These are phyloP conservation scores for Fusarium nurragi DNA, from an alignment of 2,329 filamentous ascomycete species.

Conservation along the genomic window DNA sequence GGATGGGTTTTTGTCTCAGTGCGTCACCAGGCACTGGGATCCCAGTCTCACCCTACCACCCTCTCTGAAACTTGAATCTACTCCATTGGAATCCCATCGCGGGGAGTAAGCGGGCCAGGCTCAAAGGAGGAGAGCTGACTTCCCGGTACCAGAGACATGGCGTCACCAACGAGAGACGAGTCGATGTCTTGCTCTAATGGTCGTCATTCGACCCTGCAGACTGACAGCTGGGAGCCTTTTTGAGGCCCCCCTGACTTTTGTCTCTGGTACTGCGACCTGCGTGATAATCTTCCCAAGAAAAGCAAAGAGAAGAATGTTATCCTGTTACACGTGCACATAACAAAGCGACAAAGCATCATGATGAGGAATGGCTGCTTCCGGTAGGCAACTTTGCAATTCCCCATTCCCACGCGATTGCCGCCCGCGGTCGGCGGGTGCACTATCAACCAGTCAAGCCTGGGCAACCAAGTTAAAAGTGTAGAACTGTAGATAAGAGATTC, in stretches of 20 bases:
- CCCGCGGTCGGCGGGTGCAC: too few relatives aligned
- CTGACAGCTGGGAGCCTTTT: conserved; percentile 22
- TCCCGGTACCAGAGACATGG: conserved; percentile 23
- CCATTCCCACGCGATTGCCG: too few relatives aligned
- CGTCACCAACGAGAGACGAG: conserved; percentile 26
- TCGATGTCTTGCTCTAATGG: conserved; percentile 27
- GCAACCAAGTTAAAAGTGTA: too few relatives aligned
- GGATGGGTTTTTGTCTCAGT: conserved; percentile 16
- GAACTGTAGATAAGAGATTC: conserved; percentile 29
- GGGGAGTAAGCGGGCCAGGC: conserved; percentile 15
- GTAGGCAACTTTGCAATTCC: conserved; percentile 3
- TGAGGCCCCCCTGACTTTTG: conserved; percentile 26
- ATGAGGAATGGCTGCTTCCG: conserved; percentile 9
- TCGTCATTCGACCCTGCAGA: conserved; percentile 33
- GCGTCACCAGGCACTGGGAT: conserved; percentile 25
- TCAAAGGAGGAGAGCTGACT: conserved; percentile 28
- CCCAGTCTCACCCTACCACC: conserved; percentile 32
- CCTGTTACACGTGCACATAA: conserved; percentile 21
- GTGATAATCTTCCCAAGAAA: conserved; percentile 14
- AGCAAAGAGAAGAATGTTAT: conserved; percentile 1
- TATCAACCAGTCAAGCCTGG: too few relatives aligned
- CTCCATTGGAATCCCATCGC: conserved; percentile 28
- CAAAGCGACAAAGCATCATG: conserved; percentile 9
- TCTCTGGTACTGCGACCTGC: conserved; percentile 5
- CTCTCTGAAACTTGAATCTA: conserved; percentile 10